Evolutionary conservation across 1,284 basidiomycete species (phyloP).

Genomic region (Ceratobasidium sp.): DNA sequence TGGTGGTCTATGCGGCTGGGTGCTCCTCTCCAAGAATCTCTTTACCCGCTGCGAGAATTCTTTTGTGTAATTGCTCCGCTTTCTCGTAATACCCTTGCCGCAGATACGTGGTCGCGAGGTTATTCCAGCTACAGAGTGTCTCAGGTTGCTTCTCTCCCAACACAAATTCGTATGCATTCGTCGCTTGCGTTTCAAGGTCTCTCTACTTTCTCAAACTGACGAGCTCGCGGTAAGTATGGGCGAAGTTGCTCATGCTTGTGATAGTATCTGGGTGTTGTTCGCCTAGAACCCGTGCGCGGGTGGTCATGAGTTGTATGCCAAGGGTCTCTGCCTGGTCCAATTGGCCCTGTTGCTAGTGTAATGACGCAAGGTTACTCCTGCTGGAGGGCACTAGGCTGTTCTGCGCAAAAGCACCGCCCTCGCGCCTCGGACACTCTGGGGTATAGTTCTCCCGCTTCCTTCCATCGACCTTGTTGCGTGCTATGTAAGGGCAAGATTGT

Average conservation of each 20-base stretch:
- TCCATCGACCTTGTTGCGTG: not conserved
- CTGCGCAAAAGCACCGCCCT: too few relatives aligned
- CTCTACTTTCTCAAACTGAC: not conserved
- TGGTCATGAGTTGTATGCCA: not conserved
- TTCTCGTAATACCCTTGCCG: not conserved
- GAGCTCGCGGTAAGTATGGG: not conserved
- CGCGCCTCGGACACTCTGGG: too few relatives aligned
- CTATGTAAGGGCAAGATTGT: not conserved
- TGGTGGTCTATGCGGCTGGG: not conserved
- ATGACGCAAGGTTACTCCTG: not conserved
- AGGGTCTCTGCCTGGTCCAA: conserved; percentile 9
- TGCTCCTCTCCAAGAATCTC: not conserved
- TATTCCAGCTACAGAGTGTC: not conserved
- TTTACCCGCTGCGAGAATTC: not conserved
- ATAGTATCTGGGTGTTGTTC: conserved; percentile 21
- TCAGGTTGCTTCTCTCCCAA: not conserved
- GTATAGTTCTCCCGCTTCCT: not conserved
- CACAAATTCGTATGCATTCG: not conserved
- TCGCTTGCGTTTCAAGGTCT: not conserved
- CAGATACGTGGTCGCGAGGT: not conserved
- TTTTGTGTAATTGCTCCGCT: not conserved
- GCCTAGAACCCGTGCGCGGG: not conserved
- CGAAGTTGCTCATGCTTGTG: not conserved
- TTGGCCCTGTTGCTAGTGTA: not conserved
- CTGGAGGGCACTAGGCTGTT: too few relatives aligned